A percentile compares a stretch with the other conserved stretches of the same genome.
Conservation (phyloP, 192 early-diverging fungal species). For the Linnemannia elongata region DNA sequence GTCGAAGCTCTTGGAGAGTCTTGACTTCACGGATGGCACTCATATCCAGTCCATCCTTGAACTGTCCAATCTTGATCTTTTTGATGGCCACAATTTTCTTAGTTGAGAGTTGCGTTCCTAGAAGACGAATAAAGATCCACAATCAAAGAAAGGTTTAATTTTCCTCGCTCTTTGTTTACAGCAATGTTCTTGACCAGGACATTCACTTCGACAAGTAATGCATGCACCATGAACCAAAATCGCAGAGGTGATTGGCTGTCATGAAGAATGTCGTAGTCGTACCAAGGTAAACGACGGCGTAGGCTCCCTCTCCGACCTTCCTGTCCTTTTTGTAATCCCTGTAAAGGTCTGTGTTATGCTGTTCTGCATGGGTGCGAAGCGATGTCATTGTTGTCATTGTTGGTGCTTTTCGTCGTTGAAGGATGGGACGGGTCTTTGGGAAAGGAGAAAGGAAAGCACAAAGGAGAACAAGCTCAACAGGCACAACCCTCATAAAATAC, state of each 20-base stretch:
- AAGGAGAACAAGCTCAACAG: not conserved
- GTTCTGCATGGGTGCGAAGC: constrained; percentile 63
- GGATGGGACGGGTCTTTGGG: not conserved
- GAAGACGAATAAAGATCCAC: not conserved
- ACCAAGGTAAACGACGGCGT: constrained; percentile 93
- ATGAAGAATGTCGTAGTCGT: constrained; percentile 19
- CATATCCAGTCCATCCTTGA: constrained; percentile 95
- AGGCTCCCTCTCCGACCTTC: constrained; percentile 97
- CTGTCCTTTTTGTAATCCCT: constrained; percentile 86
- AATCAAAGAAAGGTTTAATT: not conserved
- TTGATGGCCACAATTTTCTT: constrained; percentile 92
- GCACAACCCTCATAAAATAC: not conserved
- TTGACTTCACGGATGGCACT: constrained; percentile 97
- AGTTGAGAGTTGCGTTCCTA: constrained; percentile 70
- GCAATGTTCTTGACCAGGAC: not conserved
- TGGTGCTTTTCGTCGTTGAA: not conserved
- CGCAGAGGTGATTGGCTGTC: not conserved
- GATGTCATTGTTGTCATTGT: constrained; percentile 24
- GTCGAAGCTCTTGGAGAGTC: constrained; percentile 90
- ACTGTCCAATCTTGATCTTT: constrained; percentile 96
- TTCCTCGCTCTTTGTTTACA: not conserved
- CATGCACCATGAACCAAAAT: not conserved
- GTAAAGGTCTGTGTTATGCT: constrained; percentile 74
- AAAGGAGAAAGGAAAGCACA: not conserved
- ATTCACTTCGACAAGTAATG: not conserved